Percentiles rank a stretch among this genome's conserved stretches.
Evolutionary conservation across 495 filamentous ascomycete genomes (phyloP).

Genomic region (Penicillium coprophilum): DNA sequence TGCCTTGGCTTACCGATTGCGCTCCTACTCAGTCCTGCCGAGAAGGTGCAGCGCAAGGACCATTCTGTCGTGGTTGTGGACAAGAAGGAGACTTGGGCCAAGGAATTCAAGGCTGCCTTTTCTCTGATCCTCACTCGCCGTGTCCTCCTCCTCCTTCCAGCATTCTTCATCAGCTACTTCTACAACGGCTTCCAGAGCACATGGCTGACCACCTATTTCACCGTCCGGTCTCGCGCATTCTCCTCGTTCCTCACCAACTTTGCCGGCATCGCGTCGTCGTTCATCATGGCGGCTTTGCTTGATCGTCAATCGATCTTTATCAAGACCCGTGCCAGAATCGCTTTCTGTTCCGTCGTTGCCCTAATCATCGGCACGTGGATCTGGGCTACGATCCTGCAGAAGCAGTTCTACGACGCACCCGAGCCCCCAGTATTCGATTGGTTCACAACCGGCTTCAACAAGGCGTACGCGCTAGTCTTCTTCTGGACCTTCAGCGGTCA

Average conservation of each 20-base stretch:
- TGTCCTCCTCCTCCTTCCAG: constrained; percentile 29
- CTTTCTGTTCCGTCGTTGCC: constrained; percentile 27
- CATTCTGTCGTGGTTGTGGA: constrained; percentile 29
- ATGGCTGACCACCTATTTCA: constrained; percentile 37
- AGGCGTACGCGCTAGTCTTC: constrained; percentile 34
- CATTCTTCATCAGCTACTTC: constrained; percentile 42
- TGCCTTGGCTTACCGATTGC: constrained; percentile 35
- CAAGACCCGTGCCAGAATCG: constrained; percentile 34
- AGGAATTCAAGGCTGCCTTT: constrained; percentile 34
- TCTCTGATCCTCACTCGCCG: constrained; percentile 29
- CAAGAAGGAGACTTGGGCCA: constrained; percentile 29
- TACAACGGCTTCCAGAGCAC: constrained; percentile 38
- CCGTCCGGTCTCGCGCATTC: constrained; percentile 35
- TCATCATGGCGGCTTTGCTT: constrained; percentile 31
- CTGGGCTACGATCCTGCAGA: constrained; percentile 34
- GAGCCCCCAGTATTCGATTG: constrained; percentile 33
- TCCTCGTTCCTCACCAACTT: constrained; percentile 40
- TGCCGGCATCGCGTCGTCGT: constrained; percentile 34
- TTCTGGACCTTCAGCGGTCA: constrained; percentile 37
- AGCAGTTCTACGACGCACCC: constrained; percentile 29
- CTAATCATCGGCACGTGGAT: constrained; percentile 35
- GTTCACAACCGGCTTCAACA: constrained; percentile 35
- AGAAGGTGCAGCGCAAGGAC: constrained; percentile 38
- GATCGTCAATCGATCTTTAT: constrained; percentile 36
- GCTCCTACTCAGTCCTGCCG: constrained; percentile 30